Base-by-base conservation (phyloP, 345 rosid species). In the Rubroshorea leprosula region DNA sequence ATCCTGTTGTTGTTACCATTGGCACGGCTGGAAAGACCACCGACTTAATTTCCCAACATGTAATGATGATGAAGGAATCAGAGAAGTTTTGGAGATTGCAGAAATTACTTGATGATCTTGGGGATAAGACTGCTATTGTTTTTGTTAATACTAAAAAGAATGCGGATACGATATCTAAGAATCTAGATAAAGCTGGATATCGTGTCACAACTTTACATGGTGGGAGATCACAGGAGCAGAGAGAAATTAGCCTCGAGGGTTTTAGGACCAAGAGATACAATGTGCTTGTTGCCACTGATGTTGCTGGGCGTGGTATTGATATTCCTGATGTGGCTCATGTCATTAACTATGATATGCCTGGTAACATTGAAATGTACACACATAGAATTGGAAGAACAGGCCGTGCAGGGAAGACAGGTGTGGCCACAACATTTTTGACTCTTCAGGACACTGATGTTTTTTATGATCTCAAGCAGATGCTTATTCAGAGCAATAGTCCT, bases 401-500 rank as follows among this genome's bases (percentile, higher is more conserved):
- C 10, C 95, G 94, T 76, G 98, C 97, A 43, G 97, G 95, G 55
- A 92, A 92, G 74, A 89, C 91, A 2, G 97, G 97, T 73, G 74
- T 86, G 64, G 95, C 98, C 22, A 84, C 97, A 13, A 89, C 97
- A 31, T 92, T 92, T 79, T 69, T 92, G 74, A 92, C 98, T 57
- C 69, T 86, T 5, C 80, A 79, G 0, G 98, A 92, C 67, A 61
- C 77, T 0, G 93, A 92, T 29, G 97, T 92, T 31, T 89, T 89
- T 67, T 92, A 89, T 68, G 98, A 92, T 80, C 87, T 89, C 54
- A 92, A 84, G 83, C 97, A 89, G 79, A 92, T 89, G 98, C 97
- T 92, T 66, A 76, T 80, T 68, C 96, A 89, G 81, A 92, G 90
- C 59, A 87, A 89, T 65, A 89, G 95, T 66, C 73, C 80, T 1